Percentiles rank a stretch among this genome's conserved stretches.
These are phyloP conservation scores for Pyrenopolyporus hunteri DNA, from an alignment of 495 filamentous ascomycete genomes.

Conservation along the genomic window DNA sequence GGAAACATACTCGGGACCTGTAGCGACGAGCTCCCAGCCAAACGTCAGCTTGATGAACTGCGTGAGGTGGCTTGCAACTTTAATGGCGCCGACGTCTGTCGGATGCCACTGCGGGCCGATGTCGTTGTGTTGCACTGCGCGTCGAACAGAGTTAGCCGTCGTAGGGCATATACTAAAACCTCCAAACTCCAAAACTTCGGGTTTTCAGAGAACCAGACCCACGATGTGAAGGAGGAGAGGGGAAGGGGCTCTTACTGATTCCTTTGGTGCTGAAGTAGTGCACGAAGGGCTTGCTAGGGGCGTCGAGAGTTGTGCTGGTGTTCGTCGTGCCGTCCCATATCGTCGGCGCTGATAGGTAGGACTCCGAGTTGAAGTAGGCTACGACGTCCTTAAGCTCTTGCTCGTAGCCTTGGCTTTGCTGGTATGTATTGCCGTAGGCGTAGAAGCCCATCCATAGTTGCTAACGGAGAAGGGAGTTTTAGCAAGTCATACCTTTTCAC, in stretches of 20 bases:
- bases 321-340: slow-evolving; percentile 54
- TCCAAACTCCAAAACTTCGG: too few relatives aligned
- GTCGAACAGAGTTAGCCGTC: not conserved
- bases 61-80: slow-evolving; percentile 69
- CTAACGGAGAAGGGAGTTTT: slow-evolving; percentile 37
- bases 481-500: not conserved
- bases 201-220: too few relatives aligned
- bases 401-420: slow-evolving; percentile 55
- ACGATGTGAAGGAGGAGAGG: not conserved
- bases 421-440: slow-evolving; percentile 59
- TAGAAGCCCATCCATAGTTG: slow-evolving; percentile 69
- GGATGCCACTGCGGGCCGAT: slow-evolving; percentile 68
- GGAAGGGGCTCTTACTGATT: slow-evolving; percentile 42
- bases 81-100: slow-evolving; percentile 71
- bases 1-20: slow-evolving; percentile 60
- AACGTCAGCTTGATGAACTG: slow-evolving; percentile 60
- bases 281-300: slow-evolving; percentile 58
- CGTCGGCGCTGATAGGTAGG: slow-evolving; percentile 50
- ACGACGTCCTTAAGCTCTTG: slow-evolving; percentile 62
- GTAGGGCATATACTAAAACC: too few relatives aligned
- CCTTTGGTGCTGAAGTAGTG: slow-evolving; percentile 73
- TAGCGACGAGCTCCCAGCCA: slow-evolving; percentile 65
- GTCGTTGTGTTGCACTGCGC: slow-evolving; percentile 68
- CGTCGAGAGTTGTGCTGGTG: slow-evolving; percentile 44
- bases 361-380: slow-evolving; percentile 60